Conservation (phyloP, 306 rosid species). For the Herpetospermum pedunculosum region DNA sequence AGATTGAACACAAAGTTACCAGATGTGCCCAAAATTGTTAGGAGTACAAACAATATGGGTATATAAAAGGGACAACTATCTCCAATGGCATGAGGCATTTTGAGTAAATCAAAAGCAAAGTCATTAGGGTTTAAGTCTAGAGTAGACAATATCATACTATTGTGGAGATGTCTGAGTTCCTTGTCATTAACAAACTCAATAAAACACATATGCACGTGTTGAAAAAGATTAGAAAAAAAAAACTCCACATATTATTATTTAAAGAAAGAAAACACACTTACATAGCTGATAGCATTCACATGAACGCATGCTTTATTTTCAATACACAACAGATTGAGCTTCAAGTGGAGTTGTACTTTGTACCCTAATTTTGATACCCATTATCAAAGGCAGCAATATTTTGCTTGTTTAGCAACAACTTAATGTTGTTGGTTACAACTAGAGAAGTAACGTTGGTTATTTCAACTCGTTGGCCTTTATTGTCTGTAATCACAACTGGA, state of each 20-base stretch:
- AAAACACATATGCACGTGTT: background rate
- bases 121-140: too few species aligned
- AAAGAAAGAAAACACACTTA: background rate
- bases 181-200: too few species aligned
- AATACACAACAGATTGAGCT: too few species aligned
- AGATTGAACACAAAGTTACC: too few species aligned
- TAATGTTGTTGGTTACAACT: background rate
- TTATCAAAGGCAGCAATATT: background rate
- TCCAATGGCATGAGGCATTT: too few species aligned
- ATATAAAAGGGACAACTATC: too few species aligned
- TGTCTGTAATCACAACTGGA: background rate
- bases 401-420: background rate
- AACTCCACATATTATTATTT: background rate
- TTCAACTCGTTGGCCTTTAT: fast-evolving
- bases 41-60: too few species aligned
- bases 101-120: too few species aligned
- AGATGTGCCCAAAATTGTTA: too few species aligned
- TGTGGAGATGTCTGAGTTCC: too few species aligned
- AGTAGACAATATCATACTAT: too few species aligned
- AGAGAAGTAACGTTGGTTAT: background rate
- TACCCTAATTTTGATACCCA: too few species aligned
- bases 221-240: background rate
- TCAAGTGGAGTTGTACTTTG: background rate
- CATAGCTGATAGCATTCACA: background rate
- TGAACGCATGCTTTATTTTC: background rate